phyloP scores from a whole-genome alignment of 257 asterid genomes.

The Buddleja alternifolia region DNA sequence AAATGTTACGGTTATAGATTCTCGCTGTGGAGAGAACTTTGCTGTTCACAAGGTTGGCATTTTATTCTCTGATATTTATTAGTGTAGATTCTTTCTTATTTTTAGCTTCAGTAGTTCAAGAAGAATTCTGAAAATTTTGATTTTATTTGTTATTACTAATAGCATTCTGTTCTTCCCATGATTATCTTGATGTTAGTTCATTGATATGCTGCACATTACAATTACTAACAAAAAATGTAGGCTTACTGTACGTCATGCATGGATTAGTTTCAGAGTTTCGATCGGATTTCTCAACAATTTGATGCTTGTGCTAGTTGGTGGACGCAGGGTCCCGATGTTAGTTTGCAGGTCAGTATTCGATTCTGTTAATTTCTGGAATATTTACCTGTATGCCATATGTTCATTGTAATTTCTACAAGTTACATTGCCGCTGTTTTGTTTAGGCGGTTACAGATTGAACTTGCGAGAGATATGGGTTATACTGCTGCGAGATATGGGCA shows the following conservation, averaged over 20 bases:
- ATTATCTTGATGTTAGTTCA: slow-evolving; percentile 21
- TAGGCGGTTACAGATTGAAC: slow-evolving; percentile 97
- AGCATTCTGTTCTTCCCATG: slow-evolving; percentile 15
- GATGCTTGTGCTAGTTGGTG: slow-evolving; percentile 99
- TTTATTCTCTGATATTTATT: slow-evolving; percentile 8
- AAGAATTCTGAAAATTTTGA: not conserved
- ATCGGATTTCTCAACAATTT: slow-evolving; percentile 74
- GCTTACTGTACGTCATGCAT: slow-evolving; percentile 35
- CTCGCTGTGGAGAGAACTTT: slow-evolving; percentile 96
- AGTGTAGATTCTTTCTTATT: not conserved
- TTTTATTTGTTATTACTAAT: not conserved
- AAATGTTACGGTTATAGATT: slow-evolving; percentile 89
- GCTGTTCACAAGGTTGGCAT: slow-evolving; percentile 75
- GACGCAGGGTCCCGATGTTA: slow-evolving; percentile 97
- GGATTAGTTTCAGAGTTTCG: slow-evolving; percentile 44
- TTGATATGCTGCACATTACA: slow-evolving; percentile 4
- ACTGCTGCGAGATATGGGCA: slow-evolving; percentile 97
- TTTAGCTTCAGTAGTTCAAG: slow-evolving; percentile 5
- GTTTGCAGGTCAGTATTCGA: slow-evolving; percentile 74
- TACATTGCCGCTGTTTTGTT: slow-evolving; percentile 51
- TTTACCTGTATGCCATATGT: slow-evolving; percentile 18
- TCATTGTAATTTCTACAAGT: slow-evolving; percentile 39
- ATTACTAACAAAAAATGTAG: not conserved
- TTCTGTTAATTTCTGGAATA: slow-evolving; percentile 18
- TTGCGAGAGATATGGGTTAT: slow-evolving; percentile 94